Percentiles rank a stretch among this genome's conserved stretches.
Evolutionary conservation across 495 filamentous ascomycete species (phyloP).

Genomic region (Podospora appendiculata): DNA sequence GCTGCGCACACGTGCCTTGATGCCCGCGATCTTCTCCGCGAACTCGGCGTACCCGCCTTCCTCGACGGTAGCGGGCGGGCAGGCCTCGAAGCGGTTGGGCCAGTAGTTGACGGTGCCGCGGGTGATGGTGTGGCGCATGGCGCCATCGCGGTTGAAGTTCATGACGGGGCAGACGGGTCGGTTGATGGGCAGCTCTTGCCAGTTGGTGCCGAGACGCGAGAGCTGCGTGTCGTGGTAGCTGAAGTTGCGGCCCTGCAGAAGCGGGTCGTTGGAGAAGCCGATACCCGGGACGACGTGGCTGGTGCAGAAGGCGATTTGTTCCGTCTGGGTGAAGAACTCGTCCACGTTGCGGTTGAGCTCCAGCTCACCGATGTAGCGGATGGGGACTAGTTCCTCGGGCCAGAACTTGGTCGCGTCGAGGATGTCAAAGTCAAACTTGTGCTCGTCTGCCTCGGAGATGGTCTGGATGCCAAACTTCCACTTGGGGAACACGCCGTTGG

Average conservation of each 20-base stretch:
- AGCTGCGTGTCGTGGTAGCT: conserved; percentile 85
- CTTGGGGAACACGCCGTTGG: conserved; percentile 60
- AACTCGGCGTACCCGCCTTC: conserved; percentile 66
- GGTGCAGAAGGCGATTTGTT: conserved; percentile 83
- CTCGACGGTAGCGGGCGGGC: conserved; percentile 49
- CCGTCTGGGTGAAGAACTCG: conserved; percentile 80
- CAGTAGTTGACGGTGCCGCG: conserved; percentile 77
- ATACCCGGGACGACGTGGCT: conserved; percentile 81
- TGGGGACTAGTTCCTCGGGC: conserved; percentile 77
- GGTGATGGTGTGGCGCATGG: conserved; percentile 48
- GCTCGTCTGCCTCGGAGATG: conserved; percentile 59
- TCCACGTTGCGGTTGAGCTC: conserved; percentile 78
- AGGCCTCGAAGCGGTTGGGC: conserved; percentile 68
- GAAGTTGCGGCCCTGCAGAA: conserved; percentile 80
- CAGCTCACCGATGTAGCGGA: conserved; percentile 73
- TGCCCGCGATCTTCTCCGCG: conserved; percentile 56
- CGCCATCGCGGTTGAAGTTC: conserved; percentile 73
- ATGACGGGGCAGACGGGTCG: conserved; percentile 65
- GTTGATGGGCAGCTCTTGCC: conserved; percentile 83
- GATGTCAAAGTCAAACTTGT: conserved; percentile 87
- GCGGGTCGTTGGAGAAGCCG: conserved; percentile 77
- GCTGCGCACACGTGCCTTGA: conserved; percentile 61
- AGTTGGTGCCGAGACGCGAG: conserved; percentile 74
- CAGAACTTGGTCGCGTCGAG: conserved; percentile 89
- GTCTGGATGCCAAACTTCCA: conserved; percentile 82